Evolutionary conservation across 805 yeast species (phyloP).

Genomic region (Ogataea ramenticola): DNA sequence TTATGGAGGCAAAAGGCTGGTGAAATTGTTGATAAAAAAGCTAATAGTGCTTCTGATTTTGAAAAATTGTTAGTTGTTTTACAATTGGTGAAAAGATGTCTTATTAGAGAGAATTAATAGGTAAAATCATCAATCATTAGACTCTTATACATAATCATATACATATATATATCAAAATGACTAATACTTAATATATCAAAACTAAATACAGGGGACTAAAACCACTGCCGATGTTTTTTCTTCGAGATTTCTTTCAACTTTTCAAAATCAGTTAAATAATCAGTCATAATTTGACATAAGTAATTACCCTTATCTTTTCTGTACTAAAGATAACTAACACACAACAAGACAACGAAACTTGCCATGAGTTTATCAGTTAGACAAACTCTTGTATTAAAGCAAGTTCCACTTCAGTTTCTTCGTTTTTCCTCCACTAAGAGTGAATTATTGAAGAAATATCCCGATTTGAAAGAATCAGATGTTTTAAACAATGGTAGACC

Average conservation of each 20-base stretch:
- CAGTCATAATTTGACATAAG: too few species aligned
- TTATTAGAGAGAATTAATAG: background rate
- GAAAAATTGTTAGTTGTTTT: conserved; percentile 32
- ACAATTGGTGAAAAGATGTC: conserved; percentile 15
- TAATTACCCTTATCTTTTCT: too few species aligned
- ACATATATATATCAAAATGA: too few species aligned
- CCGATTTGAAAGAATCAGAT: conserved; percentile 44
- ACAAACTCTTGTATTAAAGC: background rate
- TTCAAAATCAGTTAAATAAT: too few species aligned
- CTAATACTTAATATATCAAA: too few species aligned
- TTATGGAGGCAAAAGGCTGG: conserved; percentile 28
- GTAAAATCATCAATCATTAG: background rate
- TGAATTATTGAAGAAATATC: conserved; percentile 27
- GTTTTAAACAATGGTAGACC: conserved; percentile 60
- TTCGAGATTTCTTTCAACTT: too few species aligned
- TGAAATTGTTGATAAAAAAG: too few species aligned
- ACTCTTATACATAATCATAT: background rate
- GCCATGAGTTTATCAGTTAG: too few species aligned
- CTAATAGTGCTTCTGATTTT: conserved; percentile 37
- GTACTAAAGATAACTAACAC: too few species aligned
- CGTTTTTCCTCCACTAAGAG: background rate
- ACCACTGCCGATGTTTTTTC: too few species aligned
- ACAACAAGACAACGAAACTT: too few species aligned
- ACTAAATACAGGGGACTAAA: too few species aligned
- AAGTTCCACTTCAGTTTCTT: background rate